Evolutionary conservation across 2,329 filamentous ascomycete species (phyloP).

Genomic region (Metarhizium rileyi): DNA sequence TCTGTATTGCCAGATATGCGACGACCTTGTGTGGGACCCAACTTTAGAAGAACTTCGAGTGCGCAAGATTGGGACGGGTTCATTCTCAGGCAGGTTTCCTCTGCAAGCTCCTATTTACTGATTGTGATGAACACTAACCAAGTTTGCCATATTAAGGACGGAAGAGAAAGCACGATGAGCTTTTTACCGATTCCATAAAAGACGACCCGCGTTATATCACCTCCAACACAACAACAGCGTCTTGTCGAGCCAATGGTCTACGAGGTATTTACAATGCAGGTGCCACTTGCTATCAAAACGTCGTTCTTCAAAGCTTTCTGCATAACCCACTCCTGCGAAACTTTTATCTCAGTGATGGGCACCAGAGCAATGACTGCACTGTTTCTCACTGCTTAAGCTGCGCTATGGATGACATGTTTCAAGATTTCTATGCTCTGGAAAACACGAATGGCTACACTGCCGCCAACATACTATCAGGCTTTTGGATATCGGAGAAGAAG

Average conservation of each 20-base stretch:
- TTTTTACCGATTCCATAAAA: constrained; percentile 52
- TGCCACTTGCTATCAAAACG: constrained; percentile 97
- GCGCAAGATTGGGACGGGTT: constrained; percentile 57
- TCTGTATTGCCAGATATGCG: constrained; percentile 72
- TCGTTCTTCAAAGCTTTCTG: constrained; percentile 84
- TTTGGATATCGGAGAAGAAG: constrained; percentile 76
- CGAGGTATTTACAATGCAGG: constrained; percentile 94
- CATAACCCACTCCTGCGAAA: constrained; percentile 88
- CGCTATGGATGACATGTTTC: constrained; percentile 65
- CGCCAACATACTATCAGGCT: constrained; percentile 77
- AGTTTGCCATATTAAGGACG: constrained; percentile 36
- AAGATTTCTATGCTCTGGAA: constrained; percentile 61
- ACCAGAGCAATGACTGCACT: constrained; percentile 66
- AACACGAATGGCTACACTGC: constrained; percentile 85
- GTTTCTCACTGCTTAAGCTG: constrained; percentile 55
- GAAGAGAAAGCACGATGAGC: constrained; percentile 68
- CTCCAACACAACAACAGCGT: constrained; percentile 66
- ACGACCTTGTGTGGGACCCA: constrained; percentile 76
- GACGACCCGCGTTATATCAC: constrained; percentile 71
- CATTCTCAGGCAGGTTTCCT: constrained; percentile 42
- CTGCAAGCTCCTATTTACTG: background rate
- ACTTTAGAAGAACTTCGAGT: constrained; percentile 67
- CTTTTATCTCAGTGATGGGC: constrained; percentile 86
- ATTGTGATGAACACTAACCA: background rate
- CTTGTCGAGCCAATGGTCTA: constrained; percentile 78